Evolutionary conservation across 768 basidiomycete species (phyloP).

Genomic region (Boletus rufocinnamomeus): DNA sequence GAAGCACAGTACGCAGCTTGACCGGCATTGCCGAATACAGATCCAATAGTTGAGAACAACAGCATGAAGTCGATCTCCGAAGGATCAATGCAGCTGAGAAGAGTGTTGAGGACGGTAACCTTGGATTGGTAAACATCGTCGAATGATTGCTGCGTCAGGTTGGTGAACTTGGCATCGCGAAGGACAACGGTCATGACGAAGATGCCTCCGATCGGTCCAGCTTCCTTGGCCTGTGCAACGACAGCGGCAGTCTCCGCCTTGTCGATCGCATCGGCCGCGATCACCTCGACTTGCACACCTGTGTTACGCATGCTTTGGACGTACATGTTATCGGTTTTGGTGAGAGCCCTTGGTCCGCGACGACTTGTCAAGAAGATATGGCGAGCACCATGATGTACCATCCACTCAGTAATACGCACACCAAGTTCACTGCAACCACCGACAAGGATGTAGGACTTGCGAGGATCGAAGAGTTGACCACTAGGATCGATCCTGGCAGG

Average conservation of each 20-base stretch:
- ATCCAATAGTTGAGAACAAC: slow-evolving; percentile 37
- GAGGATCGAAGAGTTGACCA: slow-evolving; percentile 34
- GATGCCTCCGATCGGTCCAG: slow-evolving; percentile 34
- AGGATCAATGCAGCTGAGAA: slow-evolving; percentile 20
- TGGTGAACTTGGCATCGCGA: slow-evolving; percentile 35
- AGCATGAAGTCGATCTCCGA: slow-evolving; percentile 33
- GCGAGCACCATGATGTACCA: slow-evolving; percentile 35
- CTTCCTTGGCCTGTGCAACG: slow-evolving; percentile 23
- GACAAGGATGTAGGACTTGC: slow-evolving; percentile 26
- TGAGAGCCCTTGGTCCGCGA: slow-evolving; percentile 22
- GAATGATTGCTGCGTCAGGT: slow-evolving; percentile 36
- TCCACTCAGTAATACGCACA: slow-evolving; percentile 36
- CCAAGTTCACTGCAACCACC: slow-evolving; percentile 28
- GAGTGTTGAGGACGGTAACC: slow-evolving; percentile 21
- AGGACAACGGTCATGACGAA: slow-evolving; percentile 40
- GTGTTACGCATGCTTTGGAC: slow-evolving; percentile 26
- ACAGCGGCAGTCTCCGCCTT: slow-evolving; percentile 26
- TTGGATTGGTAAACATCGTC: slow-evolving; percentile 28
- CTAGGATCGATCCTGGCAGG: slow-evolving; percentile 26
- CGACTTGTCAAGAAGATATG: slow-evolving; percentile 35
- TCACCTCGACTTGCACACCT: slow-evolving; percentile 29
- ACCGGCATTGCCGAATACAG: slow-evolving; percentile 35
- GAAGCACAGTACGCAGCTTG: slow-evolving; percentile 29
- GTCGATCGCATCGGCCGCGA: slow-evolving; percentile 31
- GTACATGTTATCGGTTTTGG: slow-evolving; percentile 31